Base-by-base conservation (phyloP, 2,329 filamentous ascomycete species). In the Talaromyces albobiverticillius region DNA sequence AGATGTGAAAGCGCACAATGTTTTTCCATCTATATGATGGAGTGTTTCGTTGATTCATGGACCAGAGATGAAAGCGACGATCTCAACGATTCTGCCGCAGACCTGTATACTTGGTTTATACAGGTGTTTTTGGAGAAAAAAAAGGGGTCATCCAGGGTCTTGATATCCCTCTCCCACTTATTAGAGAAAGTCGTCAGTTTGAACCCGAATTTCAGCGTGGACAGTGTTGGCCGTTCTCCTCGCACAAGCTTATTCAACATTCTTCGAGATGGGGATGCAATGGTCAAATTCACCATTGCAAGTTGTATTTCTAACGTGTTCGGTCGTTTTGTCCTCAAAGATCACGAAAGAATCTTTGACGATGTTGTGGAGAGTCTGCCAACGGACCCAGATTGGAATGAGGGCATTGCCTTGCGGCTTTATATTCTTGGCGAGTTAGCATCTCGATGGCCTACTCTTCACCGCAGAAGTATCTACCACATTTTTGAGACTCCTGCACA, bases 401-500 rank as follows among this genome's bases (percentile, higher is more conserved):
- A 96, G 70, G 93, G 91, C 0, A 93, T 97, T 61, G 89, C 90
- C 0, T 82, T 95, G 59, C 86, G 94, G 5, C 75, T 97, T 2
- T 82, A 89, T 58, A 83, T 90, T 8, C 75, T 97, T 10, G 83
- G 88, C 1, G 84, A 85, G 53, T 75, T 99, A 55, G 94, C 89
- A 22, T 89, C 90, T 26, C 76, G 79, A 48, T 97, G 93, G 89
- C 86, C 90, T 56, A 95, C 92, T 0, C 78, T 97, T 18, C 79
- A 96, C 41, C 86, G 92, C 49, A 85, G 88, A 59, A 91, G 90
- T 60, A 88, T 95, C 16, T 99, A 96, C 68, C 88, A 94, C 68
- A 91, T 97, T 20, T 96, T 97, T 62, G 94, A 97, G 68, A 90
- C 88, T 0, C 89, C 92, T 1, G 90, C 88, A 1, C 84, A 85